phyloP scores from a whole-genome alignment of 805 yeast genomes.

The Starmerella stigmatis region DNA sequence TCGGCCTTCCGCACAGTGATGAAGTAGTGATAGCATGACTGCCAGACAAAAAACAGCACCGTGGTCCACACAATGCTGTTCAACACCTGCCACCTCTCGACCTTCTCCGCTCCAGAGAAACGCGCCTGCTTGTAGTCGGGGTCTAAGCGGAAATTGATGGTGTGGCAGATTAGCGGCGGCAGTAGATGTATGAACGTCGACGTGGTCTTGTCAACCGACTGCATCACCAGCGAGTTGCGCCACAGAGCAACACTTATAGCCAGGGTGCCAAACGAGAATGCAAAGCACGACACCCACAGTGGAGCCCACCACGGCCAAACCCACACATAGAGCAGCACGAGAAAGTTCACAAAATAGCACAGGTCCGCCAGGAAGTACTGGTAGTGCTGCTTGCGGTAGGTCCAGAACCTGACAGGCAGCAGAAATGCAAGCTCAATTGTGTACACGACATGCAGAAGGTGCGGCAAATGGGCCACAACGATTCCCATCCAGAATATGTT shows the following conservation, averaged over 20 bases:
- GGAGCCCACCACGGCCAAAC: slow-evolving; percentile 61
- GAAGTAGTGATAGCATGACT: slow-evolving; percentile 77
- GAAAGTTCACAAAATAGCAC: slow-evolving; percentile 77
- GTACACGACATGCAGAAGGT: slow-evolving; percentile 65
- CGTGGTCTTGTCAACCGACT: slow-evolving; percentile 84
- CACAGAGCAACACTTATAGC: slow-evolving; percentile 92
- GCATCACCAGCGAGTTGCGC: slow-evolving; percentile 88
- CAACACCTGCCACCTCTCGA: slow-evolving; percentile 61
- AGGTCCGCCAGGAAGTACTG: slow-evolving; percentile 87
- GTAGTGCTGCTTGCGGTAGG: slow-evolving; percentile 66
- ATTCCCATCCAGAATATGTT: slow-evolving; percentile 62
- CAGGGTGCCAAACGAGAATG: slow-evolving; percentile 78
- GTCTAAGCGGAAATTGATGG: slow-evolving; percentile 68
- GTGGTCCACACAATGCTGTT: slow-evolving; percentile 71
- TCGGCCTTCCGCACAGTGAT: slow-evolving; percentile 72
- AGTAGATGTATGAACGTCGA: slow-evolving; percentile 80
- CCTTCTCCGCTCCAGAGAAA: slow-evolving; percentile 70
- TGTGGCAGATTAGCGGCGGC: slow-evolving; percentile 83
- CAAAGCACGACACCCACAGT: slow-evolving; percentile 71
- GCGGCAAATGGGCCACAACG: slow-evolving; percentile 67
- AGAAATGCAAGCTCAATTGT: slow-evolving; percentile 49
- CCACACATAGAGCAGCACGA: slow-evolving; percentile 70
- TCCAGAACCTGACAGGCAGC: slow-evolving; percentile 76
- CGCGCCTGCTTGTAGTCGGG: slow-evolving; percentile 41
- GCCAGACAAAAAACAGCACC: slow-evolving; percentile 79